Evolutionary conservation across 2,329 filamentous ascomycete species (phyloP).

Genomic region (Cladosporium sp.): DNA sequence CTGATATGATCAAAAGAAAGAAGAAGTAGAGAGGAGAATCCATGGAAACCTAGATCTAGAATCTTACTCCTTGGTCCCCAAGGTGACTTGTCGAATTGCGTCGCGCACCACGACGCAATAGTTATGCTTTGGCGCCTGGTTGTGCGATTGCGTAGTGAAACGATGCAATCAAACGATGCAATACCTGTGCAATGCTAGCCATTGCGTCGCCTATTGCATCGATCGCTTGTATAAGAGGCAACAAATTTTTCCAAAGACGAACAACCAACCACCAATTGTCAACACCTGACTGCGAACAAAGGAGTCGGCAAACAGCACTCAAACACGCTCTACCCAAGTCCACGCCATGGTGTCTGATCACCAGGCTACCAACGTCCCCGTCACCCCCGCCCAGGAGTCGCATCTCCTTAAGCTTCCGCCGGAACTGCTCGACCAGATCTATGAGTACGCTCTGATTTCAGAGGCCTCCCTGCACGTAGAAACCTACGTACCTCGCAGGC

Average conservation of each 20-base stretch:
- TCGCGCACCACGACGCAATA: neutral
- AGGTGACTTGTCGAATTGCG: neutral
- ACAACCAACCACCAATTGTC: neutral
- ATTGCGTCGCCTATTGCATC: neutral
- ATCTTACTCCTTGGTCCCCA: neutral
- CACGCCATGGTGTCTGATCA: neutral
- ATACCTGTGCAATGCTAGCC: neutral
- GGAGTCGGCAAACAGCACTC: neutral
- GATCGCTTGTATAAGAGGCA: neutral
- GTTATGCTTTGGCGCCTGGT: neutral
- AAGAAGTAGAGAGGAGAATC: neutral
- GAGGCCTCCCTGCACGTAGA: neutral
- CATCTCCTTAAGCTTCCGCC: neutral
- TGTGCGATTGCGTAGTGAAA: neutral
- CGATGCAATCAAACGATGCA: neutral
- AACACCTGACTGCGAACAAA: neutral
- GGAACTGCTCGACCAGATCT: neutral
- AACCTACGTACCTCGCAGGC: neutral
- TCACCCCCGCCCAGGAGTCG: neutral
- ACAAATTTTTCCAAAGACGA: neutral
- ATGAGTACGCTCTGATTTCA: neutral
- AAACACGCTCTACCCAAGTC: neutral
- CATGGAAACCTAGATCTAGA: neutral
- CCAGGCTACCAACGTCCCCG: neutral
- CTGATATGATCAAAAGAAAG: neutral